Percentiles rank a stretch among this genome's conserved stretches.
Conservation (phyloP, 78 protist species). For the Planoprotostelium fungivorum region DNA sequence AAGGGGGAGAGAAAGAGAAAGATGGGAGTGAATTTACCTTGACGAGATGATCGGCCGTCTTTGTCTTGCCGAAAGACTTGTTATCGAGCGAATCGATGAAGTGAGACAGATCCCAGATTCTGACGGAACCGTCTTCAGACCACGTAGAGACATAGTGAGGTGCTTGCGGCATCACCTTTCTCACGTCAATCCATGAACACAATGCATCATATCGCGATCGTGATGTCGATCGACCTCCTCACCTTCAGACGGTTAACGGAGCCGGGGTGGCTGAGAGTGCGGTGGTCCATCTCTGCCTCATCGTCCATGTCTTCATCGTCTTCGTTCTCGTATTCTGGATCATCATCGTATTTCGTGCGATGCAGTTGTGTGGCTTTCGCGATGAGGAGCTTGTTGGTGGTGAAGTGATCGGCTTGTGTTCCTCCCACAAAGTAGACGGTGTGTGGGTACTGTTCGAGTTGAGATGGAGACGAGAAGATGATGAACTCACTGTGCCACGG, state of each 20-base stretch:
- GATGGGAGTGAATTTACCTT: not conserved
- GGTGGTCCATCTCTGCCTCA: constrained; percentile 64
- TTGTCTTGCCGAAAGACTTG: not conserved
- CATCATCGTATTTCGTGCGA: constrained; percentile 67
- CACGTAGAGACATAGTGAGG: constrained; percentile 74
- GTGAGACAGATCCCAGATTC: constrained; percentile 39
- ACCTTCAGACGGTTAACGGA: constrained; percentile 84
- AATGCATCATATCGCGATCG: not conserved
- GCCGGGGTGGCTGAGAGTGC: constrained; percentile 51
- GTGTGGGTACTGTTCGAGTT: constrained; percentile 43
- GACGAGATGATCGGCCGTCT: not conserved
- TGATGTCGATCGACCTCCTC: too few relatives aligned
- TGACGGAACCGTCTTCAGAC: constrained; percentile 74
- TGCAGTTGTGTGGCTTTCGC: constrained; percentile 57
- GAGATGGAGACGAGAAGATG: not conserved
- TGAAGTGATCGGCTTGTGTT: constrained; percentile 78
- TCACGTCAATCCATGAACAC: not conserved
- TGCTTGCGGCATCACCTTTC: constrained; percentile 73
- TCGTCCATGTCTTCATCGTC: constrained; percentile 60
- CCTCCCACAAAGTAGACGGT: constrained; percentile 78
- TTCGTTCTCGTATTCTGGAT: constrained; percentile 59
- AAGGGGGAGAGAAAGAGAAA: too few relatives aligned
- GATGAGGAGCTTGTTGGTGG: constrained; percentile 61
- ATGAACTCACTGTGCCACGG: constrained; percentile 32
- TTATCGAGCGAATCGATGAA: not conserved